These are phyloP conservation scores for Clohesyomyces aquaticus DNA, from an alignment of 495 filamentous ascomycete species.

Conservation along the genomic window DNA sequence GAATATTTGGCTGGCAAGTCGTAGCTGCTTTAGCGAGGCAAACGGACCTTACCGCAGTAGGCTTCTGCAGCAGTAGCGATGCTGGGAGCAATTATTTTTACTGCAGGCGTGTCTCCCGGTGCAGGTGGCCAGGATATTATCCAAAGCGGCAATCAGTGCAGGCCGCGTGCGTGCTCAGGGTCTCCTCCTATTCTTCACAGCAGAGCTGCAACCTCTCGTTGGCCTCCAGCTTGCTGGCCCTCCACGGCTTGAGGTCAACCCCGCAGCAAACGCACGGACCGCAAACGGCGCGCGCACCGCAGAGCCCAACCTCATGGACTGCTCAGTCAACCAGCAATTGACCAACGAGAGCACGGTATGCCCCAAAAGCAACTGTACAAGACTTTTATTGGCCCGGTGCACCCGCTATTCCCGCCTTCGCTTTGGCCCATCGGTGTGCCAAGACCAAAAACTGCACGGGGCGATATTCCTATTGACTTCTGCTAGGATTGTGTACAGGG, in stretches of 20 bases:
- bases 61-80: neutral
- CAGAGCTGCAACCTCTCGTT: too few relatives aligned
- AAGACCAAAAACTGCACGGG: neutral
- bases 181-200: too few relatives aligned
- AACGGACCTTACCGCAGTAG: conserved; percentile 16
- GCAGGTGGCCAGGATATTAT: too few relatives aligned
- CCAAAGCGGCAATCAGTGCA: too few relatives aligned
- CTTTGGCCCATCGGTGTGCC: neutral
- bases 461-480: too few relatives aligned
- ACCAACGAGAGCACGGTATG: conserved; percentile 3
- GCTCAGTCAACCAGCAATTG: conserved; percentile 1
- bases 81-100: neutral
- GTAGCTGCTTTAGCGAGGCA: conserved; percentile 31
- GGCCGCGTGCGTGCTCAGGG: too few relatives aligned
- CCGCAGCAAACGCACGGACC: conserved; percentile 1
- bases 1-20: conserved; percentile 19
- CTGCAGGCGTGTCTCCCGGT: too few relatives aligned
- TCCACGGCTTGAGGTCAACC: conserved; percentile 1
- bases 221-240: too few relatives aligned
- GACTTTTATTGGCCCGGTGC: conserved; percentile 13
- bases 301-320: neutral
- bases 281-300: neutral
- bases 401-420: neutral
- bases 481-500: too few relatives aligned
- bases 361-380: neutral